Percentiles rank a stretch among this genome's conserved stretches.
phyloP scores from a whole-genome alignment of 2,329 filamentous ascomycete genomes.

The Talaromyces islandicus region DNA sequence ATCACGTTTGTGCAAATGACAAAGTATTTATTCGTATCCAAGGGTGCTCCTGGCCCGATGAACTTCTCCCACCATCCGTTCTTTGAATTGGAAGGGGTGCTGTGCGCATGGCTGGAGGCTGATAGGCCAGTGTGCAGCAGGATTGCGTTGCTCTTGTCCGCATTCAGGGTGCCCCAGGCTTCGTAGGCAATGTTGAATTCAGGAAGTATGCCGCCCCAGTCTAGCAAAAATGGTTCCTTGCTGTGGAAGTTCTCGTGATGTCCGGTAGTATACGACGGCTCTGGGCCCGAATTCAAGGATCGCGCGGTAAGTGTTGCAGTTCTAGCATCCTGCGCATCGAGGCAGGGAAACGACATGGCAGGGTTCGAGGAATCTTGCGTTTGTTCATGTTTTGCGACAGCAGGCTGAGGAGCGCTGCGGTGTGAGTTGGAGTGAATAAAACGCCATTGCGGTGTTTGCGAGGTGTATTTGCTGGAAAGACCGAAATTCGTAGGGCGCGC shows the following conservation, averaged over 20 bases:
- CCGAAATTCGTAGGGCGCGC: conserved; percentile 10
- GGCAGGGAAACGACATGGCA: conserved; percentile 81
- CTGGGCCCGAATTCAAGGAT: conserved; percentile 70
- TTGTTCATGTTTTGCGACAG: conserved; percentile 12
- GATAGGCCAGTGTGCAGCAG: conserved; percentile 90
- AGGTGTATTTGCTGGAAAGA: background rate
- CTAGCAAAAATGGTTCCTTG: conserved; percentile 67
- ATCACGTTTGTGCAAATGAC: conserved; percentile 96
- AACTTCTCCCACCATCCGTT: conserved; percentile 99
- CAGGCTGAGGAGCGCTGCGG: conserved; percentile 14
- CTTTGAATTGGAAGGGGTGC: conserved; percentile 76
- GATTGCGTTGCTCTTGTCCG: conserved; percentile 78
- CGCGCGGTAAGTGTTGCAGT: conserved; percentile 66
- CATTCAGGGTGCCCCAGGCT: conserved; percentile 78
- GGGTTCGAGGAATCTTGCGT: conserved; percentile 53
- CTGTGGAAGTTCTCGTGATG: conserved; percentile 74
- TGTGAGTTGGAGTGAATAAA: conserved; percentile 12
- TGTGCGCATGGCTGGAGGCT: conserved; percentile 95
- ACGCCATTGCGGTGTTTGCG: conserved; percentile 3
- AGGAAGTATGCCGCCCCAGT: conserved; percentile 90
- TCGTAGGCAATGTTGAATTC: conserved; percentile 91
- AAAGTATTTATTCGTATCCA: conserved; percentile 89
- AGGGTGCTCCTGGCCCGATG: conserved; percentile 75
- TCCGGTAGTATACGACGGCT: conserved; percentile 89
- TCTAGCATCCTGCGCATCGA: conserved; percentile 74